Base-by-base conservation (phyloP, 148 eudicot genomes). In the Dianthus caryophyllus region DNA sequence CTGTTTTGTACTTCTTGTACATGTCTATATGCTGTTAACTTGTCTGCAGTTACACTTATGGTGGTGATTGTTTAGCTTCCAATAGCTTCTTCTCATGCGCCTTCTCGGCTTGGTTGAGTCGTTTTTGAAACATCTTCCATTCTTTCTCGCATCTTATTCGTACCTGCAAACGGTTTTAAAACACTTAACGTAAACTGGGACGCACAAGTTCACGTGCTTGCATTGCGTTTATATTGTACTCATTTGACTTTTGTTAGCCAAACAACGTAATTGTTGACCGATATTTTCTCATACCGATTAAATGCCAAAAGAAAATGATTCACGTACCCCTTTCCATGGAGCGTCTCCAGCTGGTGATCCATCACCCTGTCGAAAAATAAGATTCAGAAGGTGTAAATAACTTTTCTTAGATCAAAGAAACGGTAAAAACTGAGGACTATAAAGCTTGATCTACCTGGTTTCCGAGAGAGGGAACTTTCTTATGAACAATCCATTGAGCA, bases 401-500 rank as follows among this genome's bases (percentile, higher is more conserved):
- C 16, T 21, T 63, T 21, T 2, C n/a, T 31, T 4, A 29, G 48
- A 15, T 30, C 11, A 41, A 33, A 29, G 22, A 50, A 39, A 18
- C 24, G 27, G 52, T n/a, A 20, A 17, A 15, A 0, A 15, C n/a
- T n/a, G n/a, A 48, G 15, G 24, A 51, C 17, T 30, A 69, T 13
- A 8, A 29, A 68, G 43, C 15, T 48, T 27, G 29, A 46, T 20
- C 39, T 76, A 91, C 97, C 96, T 88, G 90, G 77, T 75, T 82
- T 39, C 92, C 96, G 2, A 91, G 85, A 17, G 97, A 83, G 38
- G 96, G 96, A 66, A 86, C 71, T 0, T 80, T 59, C 67, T 88
- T 88, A 67, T 91, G 97, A 77, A 83, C 81, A 36, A 91, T 76
- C 96, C 96, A 91, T 75, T 88, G 90, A 48, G 87, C 87, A 88